Conservation (phyloP, 148 eudicot genomes). For the Rhododendron ferrugineum region DNA sequence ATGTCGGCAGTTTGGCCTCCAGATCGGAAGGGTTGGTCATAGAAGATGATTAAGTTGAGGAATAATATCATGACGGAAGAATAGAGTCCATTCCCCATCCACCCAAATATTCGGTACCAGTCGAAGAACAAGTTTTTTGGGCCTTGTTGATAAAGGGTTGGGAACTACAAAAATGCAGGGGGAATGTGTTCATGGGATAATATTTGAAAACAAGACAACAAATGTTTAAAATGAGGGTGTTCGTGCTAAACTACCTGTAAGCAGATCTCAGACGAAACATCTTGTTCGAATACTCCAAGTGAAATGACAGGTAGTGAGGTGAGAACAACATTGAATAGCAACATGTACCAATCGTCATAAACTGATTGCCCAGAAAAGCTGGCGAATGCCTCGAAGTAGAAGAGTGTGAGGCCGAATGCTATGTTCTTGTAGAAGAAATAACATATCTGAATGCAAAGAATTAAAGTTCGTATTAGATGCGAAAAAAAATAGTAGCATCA, state of each 20-base stretch:
- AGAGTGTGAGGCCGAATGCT: constrained; percentile 75
- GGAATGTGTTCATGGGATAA: background rate
- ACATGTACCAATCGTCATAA: constrained; percentile 70
- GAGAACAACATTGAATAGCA: constrained; percentile 40
- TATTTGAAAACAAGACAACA: background rate
- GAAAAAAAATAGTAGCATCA: background rate
- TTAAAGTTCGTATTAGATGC: constrained; percentile 8
- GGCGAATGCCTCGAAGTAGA: constrained; percentile 68
- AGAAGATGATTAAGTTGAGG: constrained; percentile 42
- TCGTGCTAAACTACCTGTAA: constrained; percentile 35
- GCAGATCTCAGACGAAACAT: constrained; percentile 67
- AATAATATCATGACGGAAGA: constrained; percentile 53
- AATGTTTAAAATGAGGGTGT: background rate
- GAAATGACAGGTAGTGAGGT: constrained; percentile 67
- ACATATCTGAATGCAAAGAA: constrained; percentile 43
- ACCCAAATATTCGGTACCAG: constrained; percentile 63
- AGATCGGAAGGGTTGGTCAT: constrained; percentile 43
- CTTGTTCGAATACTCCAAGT: constrained; percentile 77
- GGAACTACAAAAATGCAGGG: constrained; percentile 40
- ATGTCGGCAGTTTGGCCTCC: constrained; percentile 56
- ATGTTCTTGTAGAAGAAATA: constrained; percentile 83
- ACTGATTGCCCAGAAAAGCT: constrained; percentile 72
- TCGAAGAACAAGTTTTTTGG: constrained; percentile 64
- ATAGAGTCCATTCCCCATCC: constrained; percentile 73
- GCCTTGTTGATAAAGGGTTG: constrained; percentile 79